These are phyloP conservation scores for Thymus quinquecostatus DNA, from an alignment of 257 asterid genomes.

Conservation along the genomic window DNA sequence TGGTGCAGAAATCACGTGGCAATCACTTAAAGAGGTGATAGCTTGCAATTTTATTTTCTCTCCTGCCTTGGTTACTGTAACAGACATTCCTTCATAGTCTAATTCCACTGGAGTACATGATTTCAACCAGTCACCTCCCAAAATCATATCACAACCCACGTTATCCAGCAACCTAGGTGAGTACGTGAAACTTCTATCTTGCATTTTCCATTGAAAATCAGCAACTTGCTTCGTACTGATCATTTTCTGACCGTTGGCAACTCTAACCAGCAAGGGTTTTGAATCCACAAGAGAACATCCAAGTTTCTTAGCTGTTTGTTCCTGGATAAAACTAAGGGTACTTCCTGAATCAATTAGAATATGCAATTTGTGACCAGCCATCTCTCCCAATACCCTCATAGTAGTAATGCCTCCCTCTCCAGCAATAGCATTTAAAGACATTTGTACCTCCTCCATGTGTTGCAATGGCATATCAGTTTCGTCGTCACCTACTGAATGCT, in stretches of 20 bases:
- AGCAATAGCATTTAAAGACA: not conserved
- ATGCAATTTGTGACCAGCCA: not conserved
- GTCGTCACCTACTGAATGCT: not conserved
- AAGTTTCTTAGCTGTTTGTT: not conserved
- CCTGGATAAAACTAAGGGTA: not conserved
- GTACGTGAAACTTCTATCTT: not conserved
- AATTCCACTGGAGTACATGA: not conserved
- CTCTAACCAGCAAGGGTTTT: not conserved
- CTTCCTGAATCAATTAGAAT: not conserved
- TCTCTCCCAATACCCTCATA: not conserved
- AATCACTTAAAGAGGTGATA: too few species aligned
- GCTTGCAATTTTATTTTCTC: too few species aligned
- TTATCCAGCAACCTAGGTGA: not conserved
- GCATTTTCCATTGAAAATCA: not conserved
- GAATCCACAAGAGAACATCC: not conserved
- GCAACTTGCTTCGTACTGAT: not conserved
- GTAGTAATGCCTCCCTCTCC: not conserved
- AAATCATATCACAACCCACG: not conserved
- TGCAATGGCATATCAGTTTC: not conserved
- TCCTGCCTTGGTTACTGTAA: not conserved
- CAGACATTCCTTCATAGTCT: not conserved
- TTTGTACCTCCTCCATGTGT: not conserved
- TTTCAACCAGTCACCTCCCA: not conserved
- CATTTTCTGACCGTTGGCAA: not conserved
- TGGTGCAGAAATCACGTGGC: too few species aligned